Evolutionary conservation across 345 rosid species (phyloP), one percentile per base, ranked within the genome.

Genomic region (Gossypium australe): DNA sequence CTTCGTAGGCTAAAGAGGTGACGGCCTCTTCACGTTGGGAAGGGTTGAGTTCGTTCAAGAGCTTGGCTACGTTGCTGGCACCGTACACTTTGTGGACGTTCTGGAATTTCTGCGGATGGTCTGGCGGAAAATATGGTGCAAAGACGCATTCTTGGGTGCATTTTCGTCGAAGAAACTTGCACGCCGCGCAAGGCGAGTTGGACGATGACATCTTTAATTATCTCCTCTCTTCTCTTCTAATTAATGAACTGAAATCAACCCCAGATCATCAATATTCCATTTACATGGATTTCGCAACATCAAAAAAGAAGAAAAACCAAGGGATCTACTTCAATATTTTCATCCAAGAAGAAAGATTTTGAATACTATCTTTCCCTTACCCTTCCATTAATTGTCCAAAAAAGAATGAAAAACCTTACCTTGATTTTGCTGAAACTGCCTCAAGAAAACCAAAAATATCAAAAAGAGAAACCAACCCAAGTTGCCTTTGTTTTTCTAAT

Each of bases 61-160:
- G 84, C 63, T 91, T 92, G 11, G 94, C 83, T 10, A 95, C 89
- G 55, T 91, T 95, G 75, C 97, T 88, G 4, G 92, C 90, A 7
- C 97, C 94, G 38, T 87, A 92, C 1, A 89, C 90, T 76, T 70
- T 77, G 71, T 92, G 94, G 9, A 91, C 88, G 67, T 48, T 80
- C 3, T 81, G 82, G 9, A 91, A 91, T 73, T 85, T 91, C 47
- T 87, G 91, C 11, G 91, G 92, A 68, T 92, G 85, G 11, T 88
- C 94, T 1, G 97, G 89, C 51, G 92, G 95, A 45, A 92, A 92
- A 78, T 92, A 89, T 3, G 97, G 97, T 2, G 97, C 95, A 62
- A 90, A 90, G 0, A 89, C 86, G 67, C 95, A 92, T 61, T 92
- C 97, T 70, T 84, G 94, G 0, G 92, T 89, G 83, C 97, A 92